A percentile compares a stretch with the other conserved stretches of the same genome.
Evolutionary conservation across 148 eudicot species (phyloP).

Genomic region (Rhododendron molle): DNA sequence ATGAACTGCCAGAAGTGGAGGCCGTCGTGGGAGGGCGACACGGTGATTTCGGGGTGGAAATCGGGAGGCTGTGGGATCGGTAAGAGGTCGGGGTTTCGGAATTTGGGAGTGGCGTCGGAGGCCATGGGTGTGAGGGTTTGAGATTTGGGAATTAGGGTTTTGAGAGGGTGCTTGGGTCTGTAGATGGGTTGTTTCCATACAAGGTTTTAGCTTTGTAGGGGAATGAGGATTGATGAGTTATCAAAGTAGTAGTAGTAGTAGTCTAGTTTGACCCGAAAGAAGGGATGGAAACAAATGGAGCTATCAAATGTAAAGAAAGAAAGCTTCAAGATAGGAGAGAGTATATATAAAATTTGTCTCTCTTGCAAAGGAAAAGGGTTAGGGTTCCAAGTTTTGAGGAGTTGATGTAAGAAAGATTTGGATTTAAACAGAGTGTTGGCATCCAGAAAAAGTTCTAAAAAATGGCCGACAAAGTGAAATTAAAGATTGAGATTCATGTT

Average conservation of each 20-base stretch:
- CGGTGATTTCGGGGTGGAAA: not conserved
- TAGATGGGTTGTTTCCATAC: not conserved
- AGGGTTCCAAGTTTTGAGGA: too few relatives aligned
- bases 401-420: too few relatives aligned
- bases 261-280: not conserved
- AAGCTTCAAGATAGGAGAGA: not conserved
- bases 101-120: slow-evolving; percentile 19
- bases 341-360: not conserved
- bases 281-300: not conserved
- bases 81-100: slow-evolving; percentile 51
- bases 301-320: not conserved
- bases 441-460: too few relatives aligned
- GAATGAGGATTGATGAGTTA: too few relatives aligned
- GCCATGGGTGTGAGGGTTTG: not conserved
- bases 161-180: not conserved
- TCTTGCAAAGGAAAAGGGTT: not conserved
- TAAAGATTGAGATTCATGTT: too few relatives aligned
- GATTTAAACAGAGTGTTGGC: too few relatives aligned
- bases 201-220: not conserved
- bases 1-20: slow-evolving; percentile 74
- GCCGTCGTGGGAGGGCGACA: slow-evolving; percentile 48
- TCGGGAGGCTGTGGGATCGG: slow-evolving; percentile 40
- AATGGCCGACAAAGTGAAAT: too few relatives aligned
- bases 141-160: not conserved
- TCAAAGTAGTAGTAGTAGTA: not conserved